phyloP scores from a whole-genome alignment of 2,329 filamentous ascomycete genomes.

The Aspergillus aculeatinus region DNA sequence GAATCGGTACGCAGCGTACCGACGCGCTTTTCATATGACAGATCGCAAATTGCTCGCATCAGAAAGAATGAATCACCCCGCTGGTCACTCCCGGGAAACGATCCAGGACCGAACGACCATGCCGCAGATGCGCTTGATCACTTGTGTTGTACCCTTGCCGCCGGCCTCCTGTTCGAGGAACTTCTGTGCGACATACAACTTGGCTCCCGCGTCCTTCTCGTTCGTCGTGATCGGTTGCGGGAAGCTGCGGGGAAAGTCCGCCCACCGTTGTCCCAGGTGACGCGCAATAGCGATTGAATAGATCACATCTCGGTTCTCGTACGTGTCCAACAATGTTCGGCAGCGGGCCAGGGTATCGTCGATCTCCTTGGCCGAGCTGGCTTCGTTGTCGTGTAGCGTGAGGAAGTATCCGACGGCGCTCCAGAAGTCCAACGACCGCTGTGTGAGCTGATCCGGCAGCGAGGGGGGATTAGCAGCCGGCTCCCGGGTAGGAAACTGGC shows the following conservation, averaged over 20 bases:
- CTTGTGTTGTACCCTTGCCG: slow-evolving; percentile 70
- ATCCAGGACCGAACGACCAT: slow-evolving; percentile 63
- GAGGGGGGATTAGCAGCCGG: slow-evolving; percentile 36
- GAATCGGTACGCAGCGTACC: slow-evolving; percentile 16
- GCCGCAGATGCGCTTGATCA: slow-evolving; percentile 68
- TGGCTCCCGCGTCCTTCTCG: slow-evolving; percentile 66
- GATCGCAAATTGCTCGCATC: slow-evolving; percentile 16
- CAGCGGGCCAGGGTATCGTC: slow-evolving; percentile 66
- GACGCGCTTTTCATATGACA: slow-evolving; percentile 23
- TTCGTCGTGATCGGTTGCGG: slow-evolving; percentile 60
- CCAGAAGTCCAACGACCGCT: slow-evolving; percentile 78
- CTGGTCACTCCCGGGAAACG: slow-evolving; percentile 36
- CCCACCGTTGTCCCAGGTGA: slow-evolving; percentile 67
- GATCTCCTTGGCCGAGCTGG: slow-evolving; percentile 55
- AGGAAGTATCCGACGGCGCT: slow-evolving; percentile 71
- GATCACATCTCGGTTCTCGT: slow-evolving; percentile 85
- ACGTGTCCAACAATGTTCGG: slow-evolving; percentile 70
- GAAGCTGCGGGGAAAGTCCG: slow-evolving; percentile 57
- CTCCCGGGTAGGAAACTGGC: slow-evolving; percentile 42
- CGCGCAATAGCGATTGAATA: slow-evolving; percentile 84
- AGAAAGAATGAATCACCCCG: slow-evolving; percentile 12
- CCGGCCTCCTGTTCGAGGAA: slow-evolving; percentile 67
- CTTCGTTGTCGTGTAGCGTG: slow-evolving; percentile 61
- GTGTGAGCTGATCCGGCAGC: slow-evolving; percentile 53
- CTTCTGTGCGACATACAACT: slow-evolving; percentile 67